Evolutionary conservation across 768 basidiomycete genomes (phyloP).

Genomic region (Galerina sulciceps): DNA sequence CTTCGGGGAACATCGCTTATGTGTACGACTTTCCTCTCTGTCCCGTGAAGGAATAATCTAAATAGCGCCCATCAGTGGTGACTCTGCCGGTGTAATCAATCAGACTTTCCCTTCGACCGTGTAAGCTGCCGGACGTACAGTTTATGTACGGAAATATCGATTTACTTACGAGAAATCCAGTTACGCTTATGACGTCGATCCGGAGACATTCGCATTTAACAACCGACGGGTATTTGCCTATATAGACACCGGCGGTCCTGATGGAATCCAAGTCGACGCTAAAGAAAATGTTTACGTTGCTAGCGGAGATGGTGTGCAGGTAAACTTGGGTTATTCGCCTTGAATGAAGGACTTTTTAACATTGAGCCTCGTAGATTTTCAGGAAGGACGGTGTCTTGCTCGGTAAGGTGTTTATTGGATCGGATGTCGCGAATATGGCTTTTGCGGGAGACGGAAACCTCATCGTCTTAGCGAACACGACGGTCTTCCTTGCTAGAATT

Average conservation of each 20-base stretch:
- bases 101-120: constrained; percentile 66
- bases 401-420: constrained; percentile 63
- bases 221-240: constrained; percentile 71
- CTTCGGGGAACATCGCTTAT: constrained; percentile 65
- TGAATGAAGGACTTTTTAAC: neutral
- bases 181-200: constrained; percentile 70
- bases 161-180: constrained; percentile 32
- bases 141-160: neutral
- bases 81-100: constrained; percentile 51
- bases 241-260: constrained; percentile 63
- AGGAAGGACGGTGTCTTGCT: constrained; percentile 59
- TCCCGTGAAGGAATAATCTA: neutral
- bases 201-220: constrained; percentile 50
- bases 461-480: neutral
- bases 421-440: constrained; percentile 45
- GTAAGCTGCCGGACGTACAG: constrained; percentile 44
- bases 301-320: constrained; percentile 68
- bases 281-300: constrained; percentile 68
- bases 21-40: constrained; percentile 42
- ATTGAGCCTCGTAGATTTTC: constrained; percentile 46
- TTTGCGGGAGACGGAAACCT: constrained; percentile 31
- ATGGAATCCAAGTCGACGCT: constrained; percentile 68
- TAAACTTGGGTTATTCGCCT: constrained; percentile 40
- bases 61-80: constrained; percentile 37
- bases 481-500: neutral